A percentile compares a stretch with the other conserved stretches of the same genome.
Evolutionary conservation across 306 rosid species (phyloP).

Genomic region (Alnus rubra): DNA sequence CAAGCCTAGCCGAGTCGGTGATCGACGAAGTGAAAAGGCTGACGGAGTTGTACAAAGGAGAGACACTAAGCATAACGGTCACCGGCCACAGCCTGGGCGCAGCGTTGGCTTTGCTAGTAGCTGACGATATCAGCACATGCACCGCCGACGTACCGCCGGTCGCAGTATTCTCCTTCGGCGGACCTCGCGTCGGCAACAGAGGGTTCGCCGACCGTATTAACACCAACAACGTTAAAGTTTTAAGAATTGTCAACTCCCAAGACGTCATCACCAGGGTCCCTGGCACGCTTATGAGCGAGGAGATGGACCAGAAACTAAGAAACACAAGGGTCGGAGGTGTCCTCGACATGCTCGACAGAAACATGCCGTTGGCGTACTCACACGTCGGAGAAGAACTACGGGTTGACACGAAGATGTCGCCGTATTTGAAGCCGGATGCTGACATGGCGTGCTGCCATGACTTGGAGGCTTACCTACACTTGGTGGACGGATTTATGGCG

Average conservation of each 20-base stretch:
- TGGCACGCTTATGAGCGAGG: slow-evolving; percentile 46
- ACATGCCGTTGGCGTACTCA: slow-evolving; percentile 59
- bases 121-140: slow-evolving; percentile 62
- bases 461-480: slow-evolving; percentile 83
- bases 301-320: slow-evolving; percentile 44
- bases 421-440: slow-evolving; percentile 79
- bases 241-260: slow-evolving; percentile 80
- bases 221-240: slow-evolving; percentile 52
- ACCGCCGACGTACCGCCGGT: slow-evolving; percentile 48
- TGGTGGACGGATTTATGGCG: slow-evolving; percentile 89
- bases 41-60: slow-evolving; percentile 58
- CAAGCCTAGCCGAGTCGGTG: slow-evolving; percentile 67
- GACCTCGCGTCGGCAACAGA: slow-evolving; percentile 84
- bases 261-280: slow-evolving; percentile 85
- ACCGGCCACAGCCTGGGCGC: slow-evolving; percentile 94
- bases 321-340: slow-evolving; percentile 38
- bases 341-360: slow-evolving; percentile 50
- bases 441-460: slow-evolving; percentile 92
- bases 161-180: slow-evolving; percentile 86
- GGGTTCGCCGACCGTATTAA: slow-evolving; percentile 50
- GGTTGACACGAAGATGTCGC: slow-evolving; percentile 84
- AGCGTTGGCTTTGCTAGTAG: slow-evolving; percentile 72
- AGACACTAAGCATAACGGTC: slow-evolving; percentile 67
- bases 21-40: slow-evolving; percentile 64
- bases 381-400: slow-evolving; percentile 82